These are phyloP conservation scores for Isatis tinctoria DNA, from an alignment of 345 rosid genomes.

Conservation along the genomic window DNA sequence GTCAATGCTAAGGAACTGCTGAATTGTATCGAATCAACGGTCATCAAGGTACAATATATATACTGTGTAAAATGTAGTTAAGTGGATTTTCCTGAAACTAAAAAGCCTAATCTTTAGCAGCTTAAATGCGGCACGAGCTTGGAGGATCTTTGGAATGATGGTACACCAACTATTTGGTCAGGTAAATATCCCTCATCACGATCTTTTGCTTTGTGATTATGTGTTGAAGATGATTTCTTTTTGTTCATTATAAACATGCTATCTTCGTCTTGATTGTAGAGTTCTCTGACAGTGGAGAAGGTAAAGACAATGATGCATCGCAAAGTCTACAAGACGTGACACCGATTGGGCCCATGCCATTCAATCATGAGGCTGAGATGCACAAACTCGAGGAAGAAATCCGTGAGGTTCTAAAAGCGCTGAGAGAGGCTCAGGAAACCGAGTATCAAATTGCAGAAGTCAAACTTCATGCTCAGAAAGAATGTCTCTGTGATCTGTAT, in stretches of 20 bases:
- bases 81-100: conserved; percentile 5
- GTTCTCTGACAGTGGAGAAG: conserved; percentile 33
- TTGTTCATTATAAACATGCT: not conserved
- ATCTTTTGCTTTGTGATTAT: conserved; percentile 2
- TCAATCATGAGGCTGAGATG: conserved; percentile 40
- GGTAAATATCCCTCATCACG: conserved; percentile 36
- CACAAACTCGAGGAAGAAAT: conserved; percentile 66
- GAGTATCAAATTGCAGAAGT: conserved; percentile 68
- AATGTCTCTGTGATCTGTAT: conserved; percentile 50
- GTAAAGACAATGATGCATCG: conserved; percentile 20
- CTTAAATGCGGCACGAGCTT: conserved; percentile 51
- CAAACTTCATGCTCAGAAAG: conserved; percentile 56
- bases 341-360: conserved; percentile 32
- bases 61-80: not conserved
- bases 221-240: not conserved
- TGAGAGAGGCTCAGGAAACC: conserved; percentile 52
- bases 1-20: conserved; percentile 45
- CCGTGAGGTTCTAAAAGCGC: conserved; percentile 47
- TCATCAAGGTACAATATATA: conserved; percentile 51
- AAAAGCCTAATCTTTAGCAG: conserved; percentile 38
- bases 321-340: conserved; percentile 32
- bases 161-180: conserved; percentile 32
- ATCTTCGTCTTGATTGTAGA: conserved; percentile 29
- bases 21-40: conserved; percentile 42
- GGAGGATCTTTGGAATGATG: conserved; percentile 58